phyloP scores from a whole-genome alignment of 176 grass and related monocot genomes.

The Oryza coarctata region DNA sequence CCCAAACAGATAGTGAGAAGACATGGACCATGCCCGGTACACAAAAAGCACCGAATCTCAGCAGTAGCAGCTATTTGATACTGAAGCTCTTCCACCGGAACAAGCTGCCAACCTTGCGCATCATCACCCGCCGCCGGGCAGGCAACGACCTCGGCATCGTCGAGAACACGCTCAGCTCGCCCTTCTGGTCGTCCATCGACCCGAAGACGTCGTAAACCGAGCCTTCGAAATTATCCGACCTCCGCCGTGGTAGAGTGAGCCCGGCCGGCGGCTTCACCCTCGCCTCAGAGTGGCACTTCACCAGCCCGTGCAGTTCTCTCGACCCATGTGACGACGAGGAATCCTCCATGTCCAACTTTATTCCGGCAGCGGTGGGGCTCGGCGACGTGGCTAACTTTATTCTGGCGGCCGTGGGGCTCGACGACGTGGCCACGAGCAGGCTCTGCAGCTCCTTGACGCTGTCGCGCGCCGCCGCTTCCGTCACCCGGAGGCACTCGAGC shows the following conservation, averaged over 20 bases:
- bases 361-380: slow-evolving; percentile 26
- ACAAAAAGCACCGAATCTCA: neutral
- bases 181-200: slow-evolving; percentile 43
- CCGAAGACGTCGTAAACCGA: slow-evolving; percentile 64
- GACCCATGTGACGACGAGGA: slow-evolving; percentile 22
- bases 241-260: slow-evolving; percentile 41
- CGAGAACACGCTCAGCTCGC: slow-evolving; percentile 33
- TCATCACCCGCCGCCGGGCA: slow-evolving; percentile 29
- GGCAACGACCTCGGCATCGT: slow-evolving; percentile 39
- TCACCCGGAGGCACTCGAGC: slow-evolving; percentile 62
- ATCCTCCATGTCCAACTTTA: slow-evolving; percentile 38
- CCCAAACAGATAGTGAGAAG: neutral
- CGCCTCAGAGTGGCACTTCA: slow-evolving; percentile 49
- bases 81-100: slow-evolving; percentile 76
- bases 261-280: slow-evolving; percentile 38
- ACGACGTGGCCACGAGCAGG: slow-evolving; percentile 59
- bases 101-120: slow-evolving; percentile 63
- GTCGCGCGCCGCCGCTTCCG: slow-evolving; percentile 69
- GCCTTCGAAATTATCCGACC: slow-evolving; percentile 53
- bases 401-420: slow-evolving; percentile 28
- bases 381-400: slow-evolving; percentile 33
- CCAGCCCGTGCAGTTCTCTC: neutral
- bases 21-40: neutral
- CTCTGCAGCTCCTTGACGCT: slow-evolving; percentile 77
- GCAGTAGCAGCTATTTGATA: slow-evolving; percentile 32